A percentile compares a stretch with the other conserved stretches of the same genome.
Conservation (phyloP, 306 rosid genomes). For the Medicago ruthenica region DNA sequence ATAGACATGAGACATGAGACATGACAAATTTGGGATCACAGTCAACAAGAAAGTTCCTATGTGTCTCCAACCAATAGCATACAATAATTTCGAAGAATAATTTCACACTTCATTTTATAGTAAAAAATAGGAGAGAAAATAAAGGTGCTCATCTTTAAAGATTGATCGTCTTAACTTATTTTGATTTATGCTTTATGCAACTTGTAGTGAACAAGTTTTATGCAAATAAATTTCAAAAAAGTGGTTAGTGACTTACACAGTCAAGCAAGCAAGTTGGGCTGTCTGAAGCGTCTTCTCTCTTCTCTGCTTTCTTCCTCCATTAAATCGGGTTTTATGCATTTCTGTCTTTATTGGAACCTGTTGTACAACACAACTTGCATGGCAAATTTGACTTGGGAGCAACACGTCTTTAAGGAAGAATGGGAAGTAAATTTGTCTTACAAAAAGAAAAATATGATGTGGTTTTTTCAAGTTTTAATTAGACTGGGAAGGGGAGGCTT, state of each 20-base stretch:
- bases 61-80: constrained; percentile 16
- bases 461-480: constrained; percentile 9
- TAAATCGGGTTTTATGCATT: neutral
- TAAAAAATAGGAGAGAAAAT: neutral
- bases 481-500: constrained; percentile 7
- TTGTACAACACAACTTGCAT: neutral
- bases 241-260: neutral
- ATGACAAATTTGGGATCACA: constrained; percentile 43
- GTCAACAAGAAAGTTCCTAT: constrained; percentile 51
- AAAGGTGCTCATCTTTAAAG: neutral
- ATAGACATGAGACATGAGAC: constrained; percentile 55
- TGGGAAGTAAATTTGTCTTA: neutral
- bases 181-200: neutral
- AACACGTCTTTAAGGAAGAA: neutral
- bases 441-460: neutral
- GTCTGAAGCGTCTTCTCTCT: neutral
- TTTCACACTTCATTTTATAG: neutral
- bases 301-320: neutral
- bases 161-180: neutral
- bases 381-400: neutral
- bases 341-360: neutral
- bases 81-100: neutral
- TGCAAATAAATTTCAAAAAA: neutral
- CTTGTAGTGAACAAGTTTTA: neutral
- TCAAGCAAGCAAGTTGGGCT: neutral